A percentile compares a stretch with the other conserved stretches of the same genome.
phyloP scores from a whole-genome alignment of 306 rosid species.

The Malus orientalis region DNA sequence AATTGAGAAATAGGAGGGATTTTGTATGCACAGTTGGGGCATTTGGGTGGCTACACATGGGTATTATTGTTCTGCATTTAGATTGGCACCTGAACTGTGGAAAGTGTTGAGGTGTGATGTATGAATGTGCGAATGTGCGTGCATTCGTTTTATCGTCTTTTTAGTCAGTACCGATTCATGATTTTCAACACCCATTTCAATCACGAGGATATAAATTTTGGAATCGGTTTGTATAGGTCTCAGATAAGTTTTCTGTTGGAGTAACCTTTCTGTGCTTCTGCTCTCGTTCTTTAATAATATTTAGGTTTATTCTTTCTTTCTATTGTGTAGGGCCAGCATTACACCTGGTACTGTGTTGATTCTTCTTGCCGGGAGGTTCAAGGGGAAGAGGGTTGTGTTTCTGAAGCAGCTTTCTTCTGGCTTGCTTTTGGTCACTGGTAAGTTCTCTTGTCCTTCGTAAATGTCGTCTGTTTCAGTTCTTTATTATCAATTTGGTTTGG shows the following conservation, averaged over 20 bases:
- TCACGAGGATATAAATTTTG: background rate
- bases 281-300: background rate
- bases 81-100: background rate
- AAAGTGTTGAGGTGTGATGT: background rate
- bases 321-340: slow-evolving; percentile 42
- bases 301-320: background rate
- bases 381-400: slow-evolving; percentile 65
- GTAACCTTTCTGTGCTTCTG: background rate
- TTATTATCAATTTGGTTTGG: background rate
- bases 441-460: background rate
- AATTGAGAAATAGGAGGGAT: background rate
- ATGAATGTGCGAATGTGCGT: background rate
- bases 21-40: background rate
- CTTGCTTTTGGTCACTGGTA: slow-evolving; percentile 65
- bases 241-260: background rate
- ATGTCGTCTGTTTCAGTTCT: background rate
- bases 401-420: slow-evolving; percentile 72
- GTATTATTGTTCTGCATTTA: background rate
- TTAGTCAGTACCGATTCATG: background rate
- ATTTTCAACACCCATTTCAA: background rate
- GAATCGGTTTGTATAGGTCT: background rate
- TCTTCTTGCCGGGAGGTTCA: slow-evolving; percentile 65
- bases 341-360: slow-evolving; percentile 61
- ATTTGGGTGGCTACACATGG: background rate
- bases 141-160: background rate